These are phyloP conservation scores for Neonectria coccinea DNA, from an alignment of 2,329 filamentous ascomycete genomes.

Conservation along the genomic window DNA sequence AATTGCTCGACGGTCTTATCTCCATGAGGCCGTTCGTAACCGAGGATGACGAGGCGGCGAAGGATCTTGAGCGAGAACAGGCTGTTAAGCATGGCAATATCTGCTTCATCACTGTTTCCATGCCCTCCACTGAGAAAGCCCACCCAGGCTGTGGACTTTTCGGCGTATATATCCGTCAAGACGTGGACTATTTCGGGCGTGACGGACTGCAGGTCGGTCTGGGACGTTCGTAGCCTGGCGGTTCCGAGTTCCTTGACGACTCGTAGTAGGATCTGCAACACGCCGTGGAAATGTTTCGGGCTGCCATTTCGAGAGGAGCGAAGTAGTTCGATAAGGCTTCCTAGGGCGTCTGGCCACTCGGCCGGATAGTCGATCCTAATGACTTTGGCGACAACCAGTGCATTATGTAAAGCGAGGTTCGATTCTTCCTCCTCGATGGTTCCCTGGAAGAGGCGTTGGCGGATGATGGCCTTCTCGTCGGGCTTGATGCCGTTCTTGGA, in stretches of 20 bases:
- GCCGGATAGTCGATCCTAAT: constrained; percentile 88
- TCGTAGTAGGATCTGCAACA: constrained; percentile 82
- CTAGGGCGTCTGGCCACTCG: constrained; percentile 79
- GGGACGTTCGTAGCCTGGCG: constrained; percentile 78
- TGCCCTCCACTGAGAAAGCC: constrained; percentile 67
- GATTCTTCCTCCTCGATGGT: constrained; percentile 81
- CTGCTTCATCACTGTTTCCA: constrained; percentile 68
- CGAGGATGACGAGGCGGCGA: constrained; percentile 80
- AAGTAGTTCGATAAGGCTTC: constrained; percentile 72
- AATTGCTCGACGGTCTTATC: constrained; percentile 81
- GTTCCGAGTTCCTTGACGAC: constrained; percentile 92
- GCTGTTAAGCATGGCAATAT: constrained; percentile 79
- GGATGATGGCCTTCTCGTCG: constrained; percentile 81
- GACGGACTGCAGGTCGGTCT: constrained; percentile 80
- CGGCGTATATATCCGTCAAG: constrained; percentile 81
- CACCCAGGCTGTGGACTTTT: constrained; percentile 78
- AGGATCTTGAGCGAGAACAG: constrained; percentile 83
- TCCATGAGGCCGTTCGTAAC: constrained; percentile 87
- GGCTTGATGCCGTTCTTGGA: constrained; percentile 74
- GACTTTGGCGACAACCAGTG: constrained; percentile 88
- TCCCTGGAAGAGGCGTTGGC: constrained; percentile 79
- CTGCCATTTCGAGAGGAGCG: constrained; percentile 65
- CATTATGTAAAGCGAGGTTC: constrained; percentile 86
- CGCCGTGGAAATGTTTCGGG: constrained; percentile 75
- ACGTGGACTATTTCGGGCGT: constrained; percentile 88